Evolutionary conservation across 139 green algal genomes (phyloP).

Genomic region (Ettlia oleoabundans): DNA sequence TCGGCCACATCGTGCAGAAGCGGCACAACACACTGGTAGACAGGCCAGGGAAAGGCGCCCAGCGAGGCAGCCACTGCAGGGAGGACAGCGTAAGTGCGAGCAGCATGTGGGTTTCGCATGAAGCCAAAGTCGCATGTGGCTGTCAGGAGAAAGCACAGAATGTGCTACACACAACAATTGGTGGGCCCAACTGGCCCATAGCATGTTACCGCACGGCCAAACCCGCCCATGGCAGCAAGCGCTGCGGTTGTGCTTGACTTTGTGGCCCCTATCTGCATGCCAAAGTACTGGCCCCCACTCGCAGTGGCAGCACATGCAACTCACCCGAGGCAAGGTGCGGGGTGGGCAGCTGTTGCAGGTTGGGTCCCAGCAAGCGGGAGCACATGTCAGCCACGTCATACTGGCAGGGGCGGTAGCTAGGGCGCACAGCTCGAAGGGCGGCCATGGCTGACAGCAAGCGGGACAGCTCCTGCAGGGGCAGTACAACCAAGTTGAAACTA

Average conservation of each 20-base stretch:
- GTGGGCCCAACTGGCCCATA: neutral
- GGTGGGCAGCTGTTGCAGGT: neutral
- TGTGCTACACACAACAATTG: neutral
- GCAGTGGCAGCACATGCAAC: neutral
- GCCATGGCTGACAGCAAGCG: conserved; percentile 20
- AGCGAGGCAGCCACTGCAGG: conserved; percentile 9
- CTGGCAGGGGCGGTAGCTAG: conserved; percentile 20
- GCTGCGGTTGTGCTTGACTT: neutral
- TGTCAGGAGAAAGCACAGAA: neutral
- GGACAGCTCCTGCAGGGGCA: conserved; percentile 23
- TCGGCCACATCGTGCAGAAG: conserved; percentile 6
- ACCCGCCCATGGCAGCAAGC: neutral
- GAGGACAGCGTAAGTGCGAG: neutral
- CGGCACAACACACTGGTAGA: conserved; percentile 27
- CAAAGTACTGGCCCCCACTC: neutral
- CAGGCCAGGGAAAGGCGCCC: conserved; percentile 16
- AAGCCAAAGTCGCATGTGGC: neutral
- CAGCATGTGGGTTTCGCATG: too few species aligned
- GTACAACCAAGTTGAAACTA: too few species aligned
- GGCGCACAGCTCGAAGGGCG: neutral
- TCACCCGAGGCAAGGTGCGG: conserved; percentile 24
- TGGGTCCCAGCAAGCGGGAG: neutral
- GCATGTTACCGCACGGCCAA: neutral
- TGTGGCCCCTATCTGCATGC: too few species aligned
- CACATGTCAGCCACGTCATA: conserved; percentile 25